Conservation (phyloP, 805 yeast genomes). For the Lachancea thermotolerans region DNA sequence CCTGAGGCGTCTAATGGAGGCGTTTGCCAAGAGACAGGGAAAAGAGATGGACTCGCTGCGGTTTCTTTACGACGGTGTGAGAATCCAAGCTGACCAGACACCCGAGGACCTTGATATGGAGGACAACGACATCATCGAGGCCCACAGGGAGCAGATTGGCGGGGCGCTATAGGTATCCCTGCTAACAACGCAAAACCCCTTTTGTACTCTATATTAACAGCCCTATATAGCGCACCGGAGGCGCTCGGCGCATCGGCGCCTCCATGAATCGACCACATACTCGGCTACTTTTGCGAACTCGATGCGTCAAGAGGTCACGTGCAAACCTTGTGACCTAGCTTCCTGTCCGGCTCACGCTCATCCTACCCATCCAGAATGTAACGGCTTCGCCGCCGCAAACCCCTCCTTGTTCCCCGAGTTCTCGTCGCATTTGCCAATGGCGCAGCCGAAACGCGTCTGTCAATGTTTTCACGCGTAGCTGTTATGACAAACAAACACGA, state of each 20-base stretch:
- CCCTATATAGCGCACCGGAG: not conserved
- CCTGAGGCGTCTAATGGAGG: constrained; percentile 91
- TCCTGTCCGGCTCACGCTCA: too few relatives aligned
- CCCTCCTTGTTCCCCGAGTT: too few relatives aligned
- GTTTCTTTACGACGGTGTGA: constrained; percentile 88
- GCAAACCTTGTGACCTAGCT: too few relatives aligned
- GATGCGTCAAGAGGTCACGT: not conserved
- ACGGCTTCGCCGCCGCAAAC: too few relatives aligned
- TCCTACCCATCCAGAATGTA: too few relatives aligned
- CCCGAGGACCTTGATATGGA: constrained; percentile 91
- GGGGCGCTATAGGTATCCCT: constrained; percentile 25
- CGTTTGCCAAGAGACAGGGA: constrained; percentile 96
- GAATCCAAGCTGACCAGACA: constrained; percentile 81
- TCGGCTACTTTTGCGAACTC: not conserved
- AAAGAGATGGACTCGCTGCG: constrained; percentile 75
- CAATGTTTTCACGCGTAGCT: not conserved
- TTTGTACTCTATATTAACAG: constrained; percentile 1
- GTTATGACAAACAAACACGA: not conserved
- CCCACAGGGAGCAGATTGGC: constrained; percentile 91
- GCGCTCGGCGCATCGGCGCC: not conserved
- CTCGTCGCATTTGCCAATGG: too few relatives aligned
- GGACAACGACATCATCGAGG: constrained; percentile 95
- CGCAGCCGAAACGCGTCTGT: too few relatives aligned
- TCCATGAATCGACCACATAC: not conserved
- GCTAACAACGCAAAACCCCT: not conserved